A percentile compares a stretch with the other conserved stretches of the same genome.
These are phyloP conservation scores for Metschnikowia borealis DNA, from an alignment of 805 yeast species.

Conservation along the genomic window DNA sequence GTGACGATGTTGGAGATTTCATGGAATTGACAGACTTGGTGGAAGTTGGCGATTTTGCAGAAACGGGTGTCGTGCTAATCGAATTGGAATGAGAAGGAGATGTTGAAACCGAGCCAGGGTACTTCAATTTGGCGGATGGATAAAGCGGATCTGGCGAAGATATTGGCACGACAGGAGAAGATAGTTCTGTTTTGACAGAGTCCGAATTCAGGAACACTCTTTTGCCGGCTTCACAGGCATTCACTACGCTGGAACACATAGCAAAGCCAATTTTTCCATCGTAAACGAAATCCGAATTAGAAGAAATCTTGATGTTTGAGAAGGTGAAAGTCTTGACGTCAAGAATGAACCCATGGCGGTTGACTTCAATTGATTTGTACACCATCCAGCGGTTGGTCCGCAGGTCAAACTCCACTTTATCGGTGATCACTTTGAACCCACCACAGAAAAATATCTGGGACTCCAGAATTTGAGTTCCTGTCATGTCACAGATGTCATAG, in stretches of 20 bases:
- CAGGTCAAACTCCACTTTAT: slow-evolving; percentile 21
- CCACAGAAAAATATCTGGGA: slow-evolving; percentile 62
- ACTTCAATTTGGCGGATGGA: neutral
- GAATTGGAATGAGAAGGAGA: neutral
- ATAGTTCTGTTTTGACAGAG: neutral
- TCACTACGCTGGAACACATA: slow-evolving; percentile 14
- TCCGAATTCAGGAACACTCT: neutral
- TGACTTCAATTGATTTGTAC: slow-evolving; percentile 44
- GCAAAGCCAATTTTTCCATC: slow-evolving; percentile 33
- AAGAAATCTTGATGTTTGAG: slow-evolving; percentile 34
- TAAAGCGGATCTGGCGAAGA: slow-evolving; percentile 1
- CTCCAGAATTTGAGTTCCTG: slow-evolving; percentile 48
- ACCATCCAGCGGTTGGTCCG: slow-evolving; percentile 32
- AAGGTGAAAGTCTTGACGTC: slow-evolving; percentile 50
- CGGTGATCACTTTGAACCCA: slow-evolving; percentile 49
- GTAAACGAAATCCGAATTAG: slow-evolving; percentile 16
- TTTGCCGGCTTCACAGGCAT: neutral
- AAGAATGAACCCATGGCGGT: slow-evolving; percentile 54
- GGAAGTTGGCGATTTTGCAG: slow-evolving; percentile 3
- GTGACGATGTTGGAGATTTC: neutral
- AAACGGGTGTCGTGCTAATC: slow-evolving; percentile 1
- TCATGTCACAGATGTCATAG: slow-evolving; percentile 47
- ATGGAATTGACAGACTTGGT: neutral
- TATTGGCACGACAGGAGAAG: neutral
- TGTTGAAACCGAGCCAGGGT: neutral